phyloP scores from a whole-genome alignment of 1,139 yeast species.

The Suhomyces bolitotheri region DNA sequence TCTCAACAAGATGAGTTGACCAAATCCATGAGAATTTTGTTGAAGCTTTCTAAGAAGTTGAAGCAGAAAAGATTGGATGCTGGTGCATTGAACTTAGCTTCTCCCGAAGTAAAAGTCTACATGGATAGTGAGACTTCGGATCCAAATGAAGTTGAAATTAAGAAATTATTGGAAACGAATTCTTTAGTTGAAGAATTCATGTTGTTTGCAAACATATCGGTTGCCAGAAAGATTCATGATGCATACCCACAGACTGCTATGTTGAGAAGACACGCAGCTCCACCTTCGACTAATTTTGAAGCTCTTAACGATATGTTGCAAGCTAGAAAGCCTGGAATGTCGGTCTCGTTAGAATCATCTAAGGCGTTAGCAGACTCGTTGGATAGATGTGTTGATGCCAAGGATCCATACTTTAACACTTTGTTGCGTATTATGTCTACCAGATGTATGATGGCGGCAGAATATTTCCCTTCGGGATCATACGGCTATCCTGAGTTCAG shows the following conservation, averaged over 20 bases:
- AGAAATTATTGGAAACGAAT: constrained; percentile 83
- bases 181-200: constrained; percentile 97
- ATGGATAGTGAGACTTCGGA: constrained; percentile 97
- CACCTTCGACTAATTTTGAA: constrained; percentile 93
- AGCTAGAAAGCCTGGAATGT: constrained; percentile 72
- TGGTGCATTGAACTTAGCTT: constrained; percentile 95
- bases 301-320: constrained; percentile 83
- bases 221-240: constrained; percentile 87
- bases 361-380: constrained; percentile 92
- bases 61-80: constrained; percentile 86
- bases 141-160: constrained; percentile 94
- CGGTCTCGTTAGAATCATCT: constrained; percentile 80
- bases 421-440: constrained; percentile 95
- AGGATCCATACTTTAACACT: constrained; percentile 91
- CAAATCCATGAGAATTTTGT: constrained; percentile 80
- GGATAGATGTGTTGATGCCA: constrained; percentile 78
- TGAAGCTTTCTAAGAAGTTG: constrained; percentile 75
- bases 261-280: constrained; percentile 95
- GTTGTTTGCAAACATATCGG: constrained; percentile 96
- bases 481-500: constrained; percentile 90
- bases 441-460: constrained; percentile 99
- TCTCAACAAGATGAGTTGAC: constrained; percentile 80
- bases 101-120: constrained; percentile 97
- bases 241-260: constrained; percentile 97
- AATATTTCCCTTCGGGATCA: constrained; percentile 93